Conservation (phyloP, 176 grass and related monocot species). For the Triticum turgidum region DNA sequence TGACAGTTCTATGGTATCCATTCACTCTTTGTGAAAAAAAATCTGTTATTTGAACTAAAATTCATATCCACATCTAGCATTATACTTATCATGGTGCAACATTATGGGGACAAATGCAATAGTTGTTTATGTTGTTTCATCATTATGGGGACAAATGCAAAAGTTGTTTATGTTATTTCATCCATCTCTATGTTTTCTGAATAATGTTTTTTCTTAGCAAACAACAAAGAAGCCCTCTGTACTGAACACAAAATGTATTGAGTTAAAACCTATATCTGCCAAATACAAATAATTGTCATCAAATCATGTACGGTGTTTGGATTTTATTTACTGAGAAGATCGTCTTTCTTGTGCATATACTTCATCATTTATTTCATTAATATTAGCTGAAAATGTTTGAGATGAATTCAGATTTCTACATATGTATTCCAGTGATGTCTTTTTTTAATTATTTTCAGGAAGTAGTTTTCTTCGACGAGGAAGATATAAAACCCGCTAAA, state of each 20-base stretch:
- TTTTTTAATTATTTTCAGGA: slow-evolving; percentile 17
- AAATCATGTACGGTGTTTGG: background rate
- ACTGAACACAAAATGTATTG: slow-evolving; percentile 4
- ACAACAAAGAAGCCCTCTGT: no score
- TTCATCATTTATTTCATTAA: background rate
- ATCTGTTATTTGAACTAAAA: no score
- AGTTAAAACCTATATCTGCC: background rate
- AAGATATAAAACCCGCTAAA: slow-evolving; percentile 31
- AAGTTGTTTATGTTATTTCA: no score
- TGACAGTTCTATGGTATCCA: background rate
- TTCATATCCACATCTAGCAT: no score
- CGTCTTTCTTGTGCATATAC: background rate
- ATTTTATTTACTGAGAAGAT: slow-evolving; percentile 7
- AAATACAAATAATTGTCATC: no score
- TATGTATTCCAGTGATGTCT: background rate
- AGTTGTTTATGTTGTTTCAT: no score
- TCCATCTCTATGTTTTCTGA: no score
- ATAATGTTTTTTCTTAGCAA: background rate
- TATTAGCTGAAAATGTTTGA: background rate
- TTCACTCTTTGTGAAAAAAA: no score
- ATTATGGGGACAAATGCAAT: no score
- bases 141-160: no score
- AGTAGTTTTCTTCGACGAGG: slow-evolving; percentile 55
- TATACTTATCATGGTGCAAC: no score
- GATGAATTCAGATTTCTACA: background rate